These are phyloP conservation scores for Candida cerambycidarum DNA, from an alignment of 805 yeast genomes.

Conservation along the genomic window DNA sequence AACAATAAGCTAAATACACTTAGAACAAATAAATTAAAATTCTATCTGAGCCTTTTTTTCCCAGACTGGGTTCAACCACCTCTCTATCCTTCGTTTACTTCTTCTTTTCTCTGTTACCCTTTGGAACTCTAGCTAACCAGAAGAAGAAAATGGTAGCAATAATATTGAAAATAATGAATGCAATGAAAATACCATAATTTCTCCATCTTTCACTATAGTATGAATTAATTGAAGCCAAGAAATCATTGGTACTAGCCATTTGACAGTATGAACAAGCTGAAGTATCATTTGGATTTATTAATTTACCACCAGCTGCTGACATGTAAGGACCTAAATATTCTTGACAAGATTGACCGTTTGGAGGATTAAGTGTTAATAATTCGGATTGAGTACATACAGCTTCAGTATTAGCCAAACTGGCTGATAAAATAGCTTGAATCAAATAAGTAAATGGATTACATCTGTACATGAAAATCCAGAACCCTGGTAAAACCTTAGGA, in stretches of 20 bases:
- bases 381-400: slow-evolving; percentile 37
- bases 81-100: too few species aligned
- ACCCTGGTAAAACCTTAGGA: slow-evolving; percentile 36
- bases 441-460: slow-evolving; percentile 67
- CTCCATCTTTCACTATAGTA: slow-evolving; percentile 60
- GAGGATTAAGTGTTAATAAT: slow-evolving; percentile 21
- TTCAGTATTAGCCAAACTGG: slow-evolving; percentile 29
- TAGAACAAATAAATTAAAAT: too few species aligned
- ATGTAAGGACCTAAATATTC: slow-evolving; percentile 27
- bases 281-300: slow-evolving; percentile 43
- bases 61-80: too few species aligned
- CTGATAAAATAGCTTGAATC: slow-evolving; percentile 50
- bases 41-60: too few species aligned
- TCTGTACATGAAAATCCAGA: slow-evolving; percentile 77
- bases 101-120: slow-evolving; percentile 46
- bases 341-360: slow-evolving; percentile 29
- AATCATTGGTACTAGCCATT: slow-evolving; percentile 55
- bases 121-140: slow-evolving; percentile 75
- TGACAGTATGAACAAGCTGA: slow-evolving; percentile 61
- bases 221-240: slow-evolving; percentile 48
- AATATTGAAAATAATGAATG: slow-evolving; percentile 35
- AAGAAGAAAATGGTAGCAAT: slow-evolving; percentile 35
- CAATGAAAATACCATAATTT: slow-evolving; percentile 55
- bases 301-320: slow-evolving; percentile 43
- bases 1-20: too few species aligned